phyloP scores from a whole-genome alignment of 768 basidiomycete genomes.

The Rhodocollybia butyracea region DNA sequence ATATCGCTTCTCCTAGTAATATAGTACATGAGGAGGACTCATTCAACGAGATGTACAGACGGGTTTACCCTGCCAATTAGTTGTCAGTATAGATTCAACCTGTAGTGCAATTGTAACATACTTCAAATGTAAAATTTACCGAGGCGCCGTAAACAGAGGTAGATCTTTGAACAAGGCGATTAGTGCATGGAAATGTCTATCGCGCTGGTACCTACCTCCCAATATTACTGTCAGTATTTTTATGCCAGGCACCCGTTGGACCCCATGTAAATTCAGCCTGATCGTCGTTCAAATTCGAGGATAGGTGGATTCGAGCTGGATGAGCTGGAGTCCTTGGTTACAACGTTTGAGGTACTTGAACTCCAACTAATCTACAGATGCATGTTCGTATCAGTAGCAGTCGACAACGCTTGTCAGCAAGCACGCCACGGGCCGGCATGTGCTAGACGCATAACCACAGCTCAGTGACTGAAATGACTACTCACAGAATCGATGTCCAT shows the following conservation, averaged over 20 bases:
- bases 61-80: not conserved
- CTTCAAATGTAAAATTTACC: slow-evolving; percentile 2
- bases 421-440: not conserved
- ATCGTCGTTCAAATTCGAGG: not conserved
- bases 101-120: not conserved
- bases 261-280: not conserved
- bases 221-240: not conserved
- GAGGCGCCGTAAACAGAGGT: not conserved
- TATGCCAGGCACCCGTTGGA: not conserved
- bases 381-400: too few relatives aligned
- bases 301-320: not conserved
- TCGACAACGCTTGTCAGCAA: not conserved
- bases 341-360: not conserved
- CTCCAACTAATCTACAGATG: not conserved
- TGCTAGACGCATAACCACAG: not conserved
- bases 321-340: not conserved
- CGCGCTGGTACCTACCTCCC: not conserved
- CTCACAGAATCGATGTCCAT: slow-evolving; percentile 7
- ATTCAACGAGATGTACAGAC: not conserved
- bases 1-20: not conserved
- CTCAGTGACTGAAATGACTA: not conserved
- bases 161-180: not conserved
- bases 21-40: not conserved
- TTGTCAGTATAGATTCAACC: not conserved
- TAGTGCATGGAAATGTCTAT: too few relatives aligned